Percentiles rank a stretch among this genome's conserved stretches.
Evolutionary conservation across 208 protist species (phyloP).

Genomic region (Crithidia bombi): DNA sequence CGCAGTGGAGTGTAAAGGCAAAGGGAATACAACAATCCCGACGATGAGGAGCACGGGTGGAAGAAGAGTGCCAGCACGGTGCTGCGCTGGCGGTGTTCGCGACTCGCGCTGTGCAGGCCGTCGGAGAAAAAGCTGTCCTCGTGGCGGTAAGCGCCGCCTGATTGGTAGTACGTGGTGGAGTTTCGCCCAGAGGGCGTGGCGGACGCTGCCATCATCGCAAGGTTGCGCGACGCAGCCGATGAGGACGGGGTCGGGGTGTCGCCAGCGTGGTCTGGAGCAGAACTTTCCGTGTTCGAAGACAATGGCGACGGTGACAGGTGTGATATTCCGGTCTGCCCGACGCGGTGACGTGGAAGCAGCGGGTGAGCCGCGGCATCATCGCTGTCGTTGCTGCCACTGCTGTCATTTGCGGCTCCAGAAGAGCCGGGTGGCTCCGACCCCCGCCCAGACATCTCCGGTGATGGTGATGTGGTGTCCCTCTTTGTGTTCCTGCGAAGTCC

Average conservation of each 20-base stretch:
- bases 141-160: constrained; percentile 14
- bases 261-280: neutral
- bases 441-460: constrained; percentile 24
- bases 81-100: constrained; percentile 6
- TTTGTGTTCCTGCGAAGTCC: neutral
- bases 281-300: constrained; percentile 2
- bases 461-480: constrained; percentile 15
- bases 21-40: constrained; percentile 3
- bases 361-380: constrained; percentile 24
- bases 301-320: constrained; percentile 12
- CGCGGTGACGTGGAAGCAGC: constrained; percentile 26
- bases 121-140: constrained; percentile 28
- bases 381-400: neutral
- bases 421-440: constrained; percentile 20
- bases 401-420: neutral
- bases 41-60: constrained; percentile 33
- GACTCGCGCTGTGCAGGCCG: constrained; percentile 18
- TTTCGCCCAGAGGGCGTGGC: neutral
- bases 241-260: neutral
- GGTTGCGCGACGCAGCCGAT: neutral
- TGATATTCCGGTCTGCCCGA: neutral
- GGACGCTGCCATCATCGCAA: neutral
- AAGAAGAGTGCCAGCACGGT: constrained; percentile 33
- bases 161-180: constrained; percentile 2
- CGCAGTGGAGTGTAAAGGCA: constrained; percentile 26